These are phyloP conservation scores for Leccinum solheimii DNA, from an alignment of 1,284 basidiomycete species.

Conservation along the genomic window DNA sequence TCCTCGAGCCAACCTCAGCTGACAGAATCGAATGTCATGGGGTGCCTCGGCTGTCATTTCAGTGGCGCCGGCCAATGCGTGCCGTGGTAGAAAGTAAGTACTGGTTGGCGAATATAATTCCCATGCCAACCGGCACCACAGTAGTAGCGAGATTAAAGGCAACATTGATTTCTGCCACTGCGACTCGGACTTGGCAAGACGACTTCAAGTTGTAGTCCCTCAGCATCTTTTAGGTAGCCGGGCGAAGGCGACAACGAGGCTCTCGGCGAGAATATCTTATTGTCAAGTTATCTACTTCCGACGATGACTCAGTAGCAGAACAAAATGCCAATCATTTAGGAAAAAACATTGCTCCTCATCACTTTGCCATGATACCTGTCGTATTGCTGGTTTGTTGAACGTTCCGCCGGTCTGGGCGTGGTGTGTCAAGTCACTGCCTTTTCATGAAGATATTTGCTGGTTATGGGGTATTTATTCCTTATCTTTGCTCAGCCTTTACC, in stretches of 20 bases:
- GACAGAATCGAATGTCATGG: neutral
- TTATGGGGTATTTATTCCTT: conserved; percentile 11
- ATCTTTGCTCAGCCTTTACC: conserved; percentile 12
- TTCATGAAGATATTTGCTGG: neutral
- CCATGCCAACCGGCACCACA: neutral
- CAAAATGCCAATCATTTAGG: neutral
- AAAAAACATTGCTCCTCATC: neutral
- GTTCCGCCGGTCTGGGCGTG: neutral
- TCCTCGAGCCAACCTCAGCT: neutral
- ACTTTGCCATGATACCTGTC: neutral
- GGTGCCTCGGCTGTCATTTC: conserved; percentile 1
- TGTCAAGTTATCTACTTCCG: neutral
- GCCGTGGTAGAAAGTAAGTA: neutral
- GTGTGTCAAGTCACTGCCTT: neutral
- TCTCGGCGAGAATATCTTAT: neutral
- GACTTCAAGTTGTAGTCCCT: neutral
- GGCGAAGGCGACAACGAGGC: neutral
- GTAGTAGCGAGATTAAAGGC: neutral
- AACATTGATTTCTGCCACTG: neutral
- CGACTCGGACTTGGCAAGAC: neutral
- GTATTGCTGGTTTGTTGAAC: neutral
- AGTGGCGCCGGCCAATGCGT: neutral
- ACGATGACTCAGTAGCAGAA: neutral
- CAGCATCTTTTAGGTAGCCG: neutral
- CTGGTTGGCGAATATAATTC: neutral